phyloP scores from a whole-genome alignment of 345 rosid genomes.

The Streptanthus diversifolius region DNA sequence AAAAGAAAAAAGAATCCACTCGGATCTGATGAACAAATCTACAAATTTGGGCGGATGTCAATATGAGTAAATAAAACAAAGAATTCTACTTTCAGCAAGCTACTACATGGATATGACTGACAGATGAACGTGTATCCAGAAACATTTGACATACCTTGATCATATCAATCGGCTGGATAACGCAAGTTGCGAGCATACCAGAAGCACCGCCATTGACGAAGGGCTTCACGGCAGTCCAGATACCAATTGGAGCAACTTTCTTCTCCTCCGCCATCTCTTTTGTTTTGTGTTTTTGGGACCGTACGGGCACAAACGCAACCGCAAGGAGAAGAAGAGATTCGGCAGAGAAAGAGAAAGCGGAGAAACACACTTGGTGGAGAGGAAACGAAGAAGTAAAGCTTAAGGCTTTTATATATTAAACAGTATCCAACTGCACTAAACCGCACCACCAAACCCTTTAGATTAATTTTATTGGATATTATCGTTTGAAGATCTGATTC shows the following conservation, averaged over 20 bases:
- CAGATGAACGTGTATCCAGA: background rate
- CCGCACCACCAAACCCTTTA: slow-evolving; percentile 21
- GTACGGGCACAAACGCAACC: slow-evolving; percentile 10
- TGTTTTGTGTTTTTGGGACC: background rate
- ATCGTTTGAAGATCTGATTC: slow-evolving; percentile 16
- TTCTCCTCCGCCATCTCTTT: slow-evolving; percentile 62
- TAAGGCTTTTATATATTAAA: slow-evolving; percentile 17
- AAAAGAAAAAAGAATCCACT: background rate
- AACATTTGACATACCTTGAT: slow-evolving; percentile 55
- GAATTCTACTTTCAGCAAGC: background rate
- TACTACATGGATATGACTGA: background rate
- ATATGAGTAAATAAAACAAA: background rate
- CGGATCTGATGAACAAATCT: slow-evolving; percentile 42
- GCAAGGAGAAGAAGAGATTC: slow-evolving; percentile 10
- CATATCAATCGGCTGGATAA: slow-evolving; percentile 97
- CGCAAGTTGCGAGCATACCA: slow-evolving; percentile 99
- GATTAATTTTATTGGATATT: background rate
- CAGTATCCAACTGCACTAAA: slow-evolving; percentile 18
- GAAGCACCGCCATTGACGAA: slow-evolving; percentile 94
- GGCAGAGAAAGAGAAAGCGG: slow-evolving; percentile 9
- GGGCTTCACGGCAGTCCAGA: slow-evolving; percentile 85
- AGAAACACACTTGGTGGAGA: slow-evolving; percentile 29
- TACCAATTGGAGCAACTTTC: slow-evolving; percentile 54
- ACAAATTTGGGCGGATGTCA: slow-evolving; percentile 19
- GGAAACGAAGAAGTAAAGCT: slow-evolving; percentile 5